Evolutionary conservation across 805 yeast species (phyloP), one percentile per base, ranked within the genome.

Genomic region (Metschnikowia cubensis): DNA sequence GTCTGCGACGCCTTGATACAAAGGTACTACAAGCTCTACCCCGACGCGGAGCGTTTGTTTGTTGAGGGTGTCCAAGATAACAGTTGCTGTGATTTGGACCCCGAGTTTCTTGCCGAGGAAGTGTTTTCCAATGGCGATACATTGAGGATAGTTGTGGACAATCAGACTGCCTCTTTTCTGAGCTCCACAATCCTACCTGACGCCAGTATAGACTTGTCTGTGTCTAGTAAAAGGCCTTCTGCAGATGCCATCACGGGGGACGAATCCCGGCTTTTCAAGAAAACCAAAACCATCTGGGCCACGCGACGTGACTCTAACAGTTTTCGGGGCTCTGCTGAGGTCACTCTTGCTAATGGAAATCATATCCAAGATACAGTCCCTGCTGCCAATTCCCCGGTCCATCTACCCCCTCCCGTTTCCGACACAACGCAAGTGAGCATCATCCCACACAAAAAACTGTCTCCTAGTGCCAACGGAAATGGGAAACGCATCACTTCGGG

Each of bases 1-100:
- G 76, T 86, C 14, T 74, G 82, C 15, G 65, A 70, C 4, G 89
- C 83, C 49, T 75, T 87, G 20, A 62, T 70, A n/a, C 64, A 63
- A 6, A 74, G 89, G 51, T 84, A 82, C 60, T 63, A 70, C 33
- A 82, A 80, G 60, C 69, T 87, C 47, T 88, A 88, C 55, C 94
- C 94, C 0, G 74, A 74, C 20, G 83, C 78, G 44, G 80, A 75
- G 5, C 75, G 76, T 0, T 63, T 87, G 17, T 72, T 73, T 5
- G 79, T 88, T 37, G 67, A 75, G n/a, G 77, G 79, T 45, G 66
- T 88, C 4, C 95, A 87, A 60, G 92, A 87, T 63, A 65, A 65
- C 38, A 77, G 81, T 51, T 77, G 76, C 50, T 86, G 91, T 57
- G 96, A 88, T 61, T 68, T 88, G 50, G 96, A 88, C 64, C 91